phyloP scores from a whole-genome alignment of 768 basidiomycete species.

The Tylopilus vinaceipallidus region DNA sequence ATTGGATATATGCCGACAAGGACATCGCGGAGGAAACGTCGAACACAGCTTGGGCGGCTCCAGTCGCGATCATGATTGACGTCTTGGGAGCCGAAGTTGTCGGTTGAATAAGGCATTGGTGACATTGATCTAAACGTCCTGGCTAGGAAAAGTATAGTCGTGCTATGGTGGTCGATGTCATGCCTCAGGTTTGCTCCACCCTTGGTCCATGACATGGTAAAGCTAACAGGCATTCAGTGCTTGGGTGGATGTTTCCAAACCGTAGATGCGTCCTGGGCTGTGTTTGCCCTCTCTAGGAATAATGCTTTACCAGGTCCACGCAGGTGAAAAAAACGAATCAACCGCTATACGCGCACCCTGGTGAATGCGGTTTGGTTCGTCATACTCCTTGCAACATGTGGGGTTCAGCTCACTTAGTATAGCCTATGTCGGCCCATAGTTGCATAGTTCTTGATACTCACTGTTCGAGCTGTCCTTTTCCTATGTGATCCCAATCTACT shows the following conservation, averaged over 20 bases:
- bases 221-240: slow-evolving; percentile 25
- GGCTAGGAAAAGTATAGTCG: slow-evolving; percentile 41
- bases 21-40: slow-evolving; percentile 46
- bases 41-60: slow-evolving; percentile 42
- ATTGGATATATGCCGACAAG: too few relatives aligned
- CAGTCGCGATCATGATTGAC: slow-evolving; percentile 44
- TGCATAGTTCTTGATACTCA: too few relatives aligned
- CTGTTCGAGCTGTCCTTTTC: slow-evolving; percentile 38
- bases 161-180: slow-evolving; percentile 43
- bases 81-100: slow-evolving; percentile 39
- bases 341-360: slow-evolving; percentile 33
- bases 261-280: slow-evolving; percentile 46
- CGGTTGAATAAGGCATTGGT: slow-evolving; percentile 43
- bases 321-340: slow-evolving; percentile 37
- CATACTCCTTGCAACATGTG: slow-evolving; percentile 28
- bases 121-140: slow-evolving; percentile 40
- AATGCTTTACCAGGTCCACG: slow-evolving; percentile 38
- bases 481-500: slow-evolving; percentile 37
- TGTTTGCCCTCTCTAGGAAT: slow-evolving; percentile 44
- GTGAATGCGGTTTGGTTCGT: slow-evolving; percentile 43
- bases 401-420: slow-evolving; percentile 36
- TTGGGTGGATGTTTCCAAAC: slow-evolving; percentile 45
- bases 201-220: not conserved
- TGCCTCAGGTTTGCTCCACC: slow-evolving; percentile 39
- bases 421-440: too few relatives aligned